A percentile compares a stretch with the other conserved stretches of the same genome.
Conservation (phyloP, 2,329 filamentous ascomycete species). For the Geoglossum cookeanum region DNA sequence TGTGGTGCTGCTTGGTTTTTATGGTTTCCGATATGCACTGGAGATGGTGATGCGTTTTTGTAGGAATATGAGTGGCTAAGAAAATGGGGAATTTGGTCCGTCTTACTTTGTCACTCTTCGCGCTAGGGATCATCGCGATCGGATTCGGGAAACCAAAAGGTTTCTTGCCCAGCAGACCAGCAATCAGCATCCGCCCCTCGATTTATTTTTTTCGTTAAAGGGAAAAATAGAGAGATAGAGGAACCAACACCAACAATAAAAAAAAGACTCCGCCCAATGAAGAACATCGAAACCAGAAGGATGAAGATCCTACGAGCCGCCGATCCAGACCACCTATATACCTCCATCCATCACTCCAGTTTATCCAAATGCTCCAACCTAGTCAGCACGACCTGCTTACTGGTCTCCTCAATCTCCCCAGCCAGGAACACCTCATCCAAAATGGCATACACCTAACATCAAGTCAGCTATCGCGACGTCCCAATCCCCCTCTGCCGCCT, state of each 20-base stretch:
- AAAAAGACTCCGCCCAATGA: neutral
- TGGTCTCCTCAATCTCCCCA: conserved; percentile 96
- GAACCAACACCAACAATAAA: neutral
- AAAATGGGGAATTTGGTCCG: too few relatives aligned
- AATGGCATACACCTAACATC: conserved; percentile 69
- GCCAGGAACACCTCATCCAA: conserved; percentile 95
- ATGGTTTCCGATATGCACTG: too few relatives aligned
- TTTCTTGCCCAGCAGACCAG: too few relatives aligned
- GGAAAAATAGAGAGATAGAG: too few relatives aligned
- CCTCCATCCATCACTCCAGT: conserved; percentile 41
- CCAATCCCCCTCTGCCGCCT: neutral
- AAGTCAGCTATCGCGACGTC: neutral
- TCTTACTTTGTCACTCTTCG: too few relatives aligned
- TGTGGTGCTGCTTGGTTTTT: too few relatives aligned
- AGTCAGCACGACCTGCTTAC: conserved; percentile 92
- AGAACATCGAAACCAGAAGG: neutral
- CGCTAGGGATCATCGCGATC: too few relatives aligned
- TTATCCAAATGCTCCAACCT: conserved; percentile 91
- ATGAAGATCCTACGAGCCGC: neutral
- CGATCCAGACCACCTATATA: neutral
- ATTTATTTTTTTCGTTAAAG: too few relatives aligned
- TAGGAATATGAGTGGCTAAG: too few relatives aligned
- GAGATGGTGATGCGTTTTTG: too few relatives aligned
- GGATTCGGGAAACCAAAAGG: too few relatives aligned
- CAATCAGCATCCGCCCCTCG: too few relatives aligned